Evolutionary conservation across 805 yeast species (phyloP).

Genomic region (Lachancea thermotolerans): DNA sequence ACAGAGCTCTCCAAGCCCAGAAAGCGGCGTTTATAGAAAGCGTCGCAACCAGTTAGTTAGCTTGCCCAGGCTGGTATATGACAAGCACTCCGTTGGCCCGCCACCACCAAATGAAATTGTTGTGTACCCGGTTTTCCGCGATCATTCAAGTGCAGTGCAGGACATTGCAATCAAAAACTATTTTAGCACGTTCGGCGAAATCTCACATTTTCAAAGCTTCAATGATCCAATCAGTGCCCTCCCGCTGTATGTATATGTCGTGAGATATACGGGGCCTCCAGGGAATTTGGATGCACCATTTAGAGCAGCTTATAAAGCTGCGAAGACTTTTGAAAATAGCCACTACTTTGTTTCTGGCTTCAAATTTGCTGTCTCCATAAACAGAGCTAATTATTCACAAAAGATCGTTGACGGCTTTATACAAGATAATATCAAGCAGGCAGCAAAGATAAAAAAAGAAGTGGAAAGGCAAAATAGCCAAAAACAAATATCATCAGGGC

Average conservation of each 20-base stretch:
- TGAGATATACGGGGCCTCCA: conserved; percentile 51
- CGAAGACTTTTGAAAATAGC: conserved; percentile 34
- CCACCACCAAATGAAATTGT: conserved; percentile 66
- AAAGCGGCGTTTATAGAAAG: conserved; percentile 9
- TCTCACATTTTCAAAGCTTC: conserved; percentile 50
- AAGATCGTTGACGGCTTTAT: conserved; percentile 25
- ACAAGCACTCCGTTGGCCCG: conserved; percentile 66
- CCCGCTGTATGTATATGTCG: conserved; percentile 64
- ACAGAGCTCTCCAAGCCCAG: background rate
- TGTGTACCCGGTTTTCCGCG: conserved; percentile 44
- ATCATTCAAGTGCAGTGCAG: conserved; percentile 12
- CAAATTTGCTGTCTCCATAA: conserved; percentile 46
- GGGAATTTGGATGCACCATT: conserved; percentile 46
- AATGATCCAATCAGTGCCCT: conserved; percentile 72
- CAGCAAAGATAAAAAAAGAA: conserved; percentile 32
- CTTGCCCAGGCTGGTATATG: conserved; percentile 41
- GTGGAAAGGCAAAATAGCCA: conserved; percentile 19
- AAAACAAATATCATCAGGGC: conserved; percentile 6
- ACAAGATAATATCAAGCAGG: conserved; percentile 34
- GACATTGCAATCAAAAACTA: conserved; percentile 36
- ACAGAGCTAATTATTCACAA: conserved; percentile 37
- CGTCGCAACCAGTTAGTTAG: conserved; percentile 11
- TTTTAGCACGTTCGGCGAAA: conserved; percentile 56
- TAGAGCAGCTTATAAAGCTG: conserved; percentile 40
- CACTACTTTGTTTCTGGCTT: conserved; percentile 45